phyloP scores from a whole-genome alignment of 345 rosid species.

The Microthlaspi erraticum region DNA sequence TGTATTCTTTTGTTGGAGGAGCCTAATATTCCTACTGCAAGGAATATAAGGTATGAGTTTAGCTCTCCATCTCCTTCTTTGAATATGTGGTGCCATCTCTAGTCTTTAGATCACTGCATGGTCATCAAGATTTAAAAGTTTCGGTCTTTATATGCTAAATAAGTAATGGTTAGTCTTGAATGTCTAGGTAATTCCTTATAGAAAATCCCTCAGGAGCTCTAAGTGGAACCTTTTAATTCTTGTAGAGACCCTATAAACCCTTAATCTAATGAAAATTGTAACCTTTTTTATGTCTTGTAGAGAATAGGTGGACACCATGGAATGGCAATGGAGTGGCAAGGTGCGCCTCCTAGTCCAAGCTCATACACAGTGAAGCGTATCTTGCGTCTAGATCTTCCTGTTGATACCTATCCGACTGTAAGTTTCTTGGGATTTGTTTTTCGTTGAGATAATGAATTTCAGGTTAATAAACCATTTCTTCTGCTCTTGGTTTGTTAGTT shows the following conservation, averaged over 20 bases:
- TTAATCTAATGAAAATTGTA: not conserved
- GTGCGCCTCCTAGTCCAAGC: conserved; percentile 95
- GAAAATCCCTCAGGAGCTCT: not conserved
- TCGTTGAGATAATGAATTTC: conserved; percentile 15
- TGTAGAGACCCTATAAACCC: conserved; percentile 23
- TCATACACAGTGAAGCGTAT: conserved; percentile 91
- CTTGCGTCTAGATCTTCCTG: conserved; percentile 98
- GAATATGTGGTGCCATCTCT: conserved; percentile 42
- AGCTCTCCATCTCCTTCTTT: conserved; percentile 37
- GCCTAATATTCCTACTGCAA: conserved; percentile 47
- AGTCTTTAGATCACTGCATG: conserved; percentile 21
- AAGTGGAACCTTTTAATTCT: conserved; percentile 4
- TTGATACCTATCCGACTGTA: conserved; percentile 59
- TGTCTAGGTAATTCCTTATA: conserved; percentile 1
- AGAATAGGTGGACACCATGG: conserved; percentile 87
- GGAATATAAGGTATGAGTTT: conserved; percentile 47
- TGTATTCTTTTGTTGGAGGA: conserved; percentile 37
- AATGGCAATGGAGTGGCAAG: conserved; percentile 99
- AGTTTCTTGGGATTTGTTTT: conserved; percentile 27
- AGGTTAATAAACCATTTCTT: conserved; percentile 5
- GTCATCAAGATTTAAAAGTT: conserved; percentile 27
- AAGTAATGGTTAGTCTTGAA: conserved; percentile 12
- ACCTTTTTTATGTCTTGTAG: conserved; percentile 47
- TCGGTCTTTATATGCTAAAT: conserved; percentile 3
- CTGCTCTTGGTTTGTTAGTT: conserved; percentile 53